phyloP scores from a whole-genome alignment of 768 basidiomycete species.

The Phanerodontia chrysosporium region DNA sequence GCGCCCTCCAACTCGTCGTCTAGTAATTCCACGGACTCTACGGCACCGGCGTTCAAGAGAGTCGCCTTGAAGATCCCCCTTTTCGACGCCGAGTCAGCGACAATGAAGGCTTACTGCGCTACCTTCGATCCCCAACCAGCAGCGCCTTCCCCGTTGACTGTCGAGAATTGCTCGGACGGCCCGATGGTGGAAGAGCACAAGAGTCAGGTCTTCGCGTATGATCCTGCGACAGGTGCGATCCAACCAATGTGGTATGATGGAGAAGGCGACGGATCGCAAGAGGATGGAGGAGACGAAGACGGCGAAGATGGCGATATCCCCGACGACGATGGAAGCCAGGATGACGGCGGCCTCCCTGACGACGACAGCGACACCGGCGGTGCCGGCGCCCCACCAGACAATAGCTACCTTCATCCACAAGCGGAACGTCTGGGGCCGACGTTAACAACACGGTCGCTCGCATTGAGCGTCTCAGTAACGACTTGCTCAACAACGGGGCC shows the following conservation, averaged over 20 bases:
- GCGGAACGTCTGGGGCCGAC: conserved; percentile 17
- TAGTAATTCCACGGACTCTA: conserved; percentile 14
- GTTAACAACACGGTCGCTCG: conserved; percentile 14
- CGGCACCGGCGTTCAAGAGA: conserved; percentile 7
- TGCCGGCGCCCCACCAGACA: neutral
- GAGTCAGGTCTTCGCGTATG: conserved; percentile 60
- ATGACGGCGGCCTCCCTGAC: conserved; percentile 6
- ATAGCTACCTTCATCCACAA: conserved; percentile 15
- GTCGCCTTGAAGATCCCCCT: conserved; percentile 45
- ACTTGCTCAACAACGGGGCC: conserved; percentile 15
- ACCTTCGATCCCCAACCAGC: conserved; percentile 56
- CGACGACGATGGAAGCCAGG: conserved; percentile 2
- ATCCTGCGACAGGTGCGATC: conserved; percentile 42
- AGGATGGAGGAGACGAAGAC: conserved; percentile 23
- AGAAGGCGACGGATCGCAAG: conserved; percentile 23
- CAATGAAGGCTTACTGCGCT: conserved; percentile 46
- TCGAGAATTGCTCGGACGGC: conserved; percentile 37
- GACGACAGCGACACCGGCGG: no score
- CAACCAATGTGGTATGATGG: conserved; percentile 46
- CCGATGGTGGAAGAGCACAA: conserved; percentile 24
- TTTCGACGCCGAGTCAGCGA: conserved; percentile 33
- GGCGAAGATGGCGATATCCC: conserved; percentile 12
- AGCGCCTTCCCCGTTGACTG: conserved; percentile 44
- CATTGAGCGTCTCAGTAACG: conserved; percentile 16
- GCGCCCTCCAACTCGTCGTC: conserved; percentile 8